Conservation (phyloP, 495 filamentous ascomycete species). For the Penicillium coffeae region DNA sequence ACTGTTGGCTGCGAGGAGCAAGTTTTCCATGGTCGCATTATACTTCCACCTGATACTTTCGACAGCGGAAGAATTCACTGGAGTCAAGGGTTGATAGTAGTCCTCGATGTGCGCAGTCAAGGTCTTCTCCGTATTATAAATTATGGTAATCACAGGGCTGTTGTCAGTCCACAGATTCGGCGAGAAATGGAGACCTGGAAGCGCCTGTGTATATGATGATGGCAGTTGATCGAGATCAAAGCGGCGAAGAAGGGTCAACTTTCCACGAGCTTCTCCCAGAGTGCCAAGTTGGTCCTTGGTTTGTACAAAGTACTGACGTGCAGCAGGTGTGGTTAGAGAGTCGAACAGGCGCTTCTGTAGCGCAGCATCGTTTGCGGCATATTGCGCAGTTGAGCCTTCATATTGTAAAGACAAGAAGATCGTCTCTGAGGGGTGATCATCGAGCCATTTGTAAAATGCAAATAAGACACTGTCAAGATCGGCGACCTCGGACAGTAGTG, state of each 20-base stretch:
- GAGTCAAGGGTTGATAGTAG: conserved; percentile 33
- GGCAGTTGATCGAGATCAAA: conserved; percentile 38
- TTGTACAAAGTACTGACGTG: conserved; percentile 36
- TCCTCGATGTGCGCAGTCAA: conserved; percentile 43
- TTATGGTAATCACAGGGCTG: conserved; percentile 26
- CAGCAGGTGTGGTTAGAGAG: conserved; percentile 28
- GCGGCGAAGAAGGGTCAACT: conserved; percentile 37
- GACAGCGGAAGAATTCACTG: conserved; percentile 19
- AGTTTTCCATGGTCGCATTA: conserved; percentile 32
- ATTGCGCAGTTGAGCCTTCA: conserved; percentile 26
- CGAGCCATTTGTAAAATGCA: conserved; percentile 46
- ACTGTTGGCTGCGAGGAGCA: conserved; percentile 25
- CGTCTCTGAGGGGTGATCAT: conserved; percentile 31
- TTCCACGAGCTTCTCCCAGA: conserved; percentile 38
- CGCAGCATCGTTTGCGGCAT: conserved; percentile 30
- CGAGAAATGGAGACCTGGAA: conserved; percentile 42
- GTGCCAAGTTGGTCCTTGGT: conserved; percentile 33
- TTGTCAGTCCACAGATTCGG: conserved; percentile 38
- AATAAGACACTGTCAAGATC: conserved; percentile 46
- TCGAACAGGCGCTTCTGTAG: conserved; percentile 33
- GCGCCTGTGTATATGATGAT: conserved; percentile 19
- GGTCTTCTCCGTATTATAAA: conserved; percentile 30
- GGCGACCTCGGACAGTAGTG: conserved; percentile 40
- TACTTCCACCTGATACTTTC: conserved; percentile 41
- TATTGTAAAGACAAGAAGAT: conserved; percentile 40